Conservation (phyloP, 495 filamentous ascomycete species). For the Annulohypoxylon maeteangense region DNA sequence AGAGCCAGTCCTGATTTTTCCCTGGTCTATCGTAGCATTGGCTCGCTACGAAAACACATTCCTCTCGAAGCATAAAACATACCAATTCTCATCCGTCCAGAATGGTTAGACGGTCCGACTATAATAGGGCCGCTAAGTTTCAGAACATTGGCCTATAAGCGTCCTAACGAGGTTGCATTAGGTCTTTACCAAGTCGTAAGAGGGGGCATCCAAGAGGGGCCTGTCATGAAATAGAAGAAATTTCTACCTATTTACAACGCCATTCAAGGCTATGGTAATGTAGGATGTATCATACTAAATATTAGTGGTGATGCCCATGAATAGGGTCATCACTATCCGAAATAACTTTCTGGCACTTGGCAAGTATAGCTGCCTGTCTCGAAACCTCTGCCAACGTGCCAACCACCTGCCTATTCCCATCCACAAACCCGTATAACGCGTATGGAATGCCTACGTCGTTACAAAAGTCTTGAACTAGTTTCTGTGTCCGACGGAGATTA, state of each 20-base stretch:
- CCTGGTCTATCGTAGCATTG: constrained; percentile 16
- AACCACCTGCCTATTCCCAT: constrained; percentile 91
- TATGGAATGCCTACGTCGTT: constrained; percentile 92
- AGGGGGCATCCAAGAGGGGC: constrained; percentile 13
- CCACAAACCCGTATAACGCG: constrained; percentile 90
- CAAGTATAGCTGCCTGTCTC: constrained; percentile 85
- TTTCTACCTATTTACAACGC: constrained; percentile 33
- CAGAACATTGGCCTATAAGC: constrained; percentile 9
- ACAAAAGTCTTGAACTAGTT: constrained; percentile 88
- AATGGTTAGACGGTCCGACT: constrained; percentile 29
- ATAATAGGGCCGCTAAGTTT: constrained; percentile 19
- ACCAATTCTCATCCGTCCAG: constrained; percentile 33
- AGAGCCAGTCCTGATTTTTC: not conserved
- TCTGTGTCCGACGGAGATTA: constrained; percentile 86
- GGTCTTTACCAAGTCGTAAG: constrained; percentile 15
- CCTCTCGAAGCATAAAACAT: constrained; percentile 16
- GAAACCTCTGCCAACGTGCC: constrained; percentile 84
- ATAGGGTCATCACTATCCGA: constrained; percentile 49
- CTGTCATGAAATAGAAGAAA: constrained; percentile 10
- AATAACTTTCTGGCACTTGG: constrained; percentile 81
- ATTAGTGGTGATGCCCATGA: constrained; percentile 51
- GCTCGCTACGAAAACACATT: constrained; percentile 27
- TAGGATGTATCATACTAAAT: constrained; percentile 15
- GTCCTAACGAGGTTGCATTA: constrained; percentile 23
- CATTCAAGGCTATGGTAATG: constrained; percentile 14